These are phyloP conservation scores for Vigna nakashimae DNA, from an alignment of 306 rosid species.

Conservation along the genomic window DNA sequence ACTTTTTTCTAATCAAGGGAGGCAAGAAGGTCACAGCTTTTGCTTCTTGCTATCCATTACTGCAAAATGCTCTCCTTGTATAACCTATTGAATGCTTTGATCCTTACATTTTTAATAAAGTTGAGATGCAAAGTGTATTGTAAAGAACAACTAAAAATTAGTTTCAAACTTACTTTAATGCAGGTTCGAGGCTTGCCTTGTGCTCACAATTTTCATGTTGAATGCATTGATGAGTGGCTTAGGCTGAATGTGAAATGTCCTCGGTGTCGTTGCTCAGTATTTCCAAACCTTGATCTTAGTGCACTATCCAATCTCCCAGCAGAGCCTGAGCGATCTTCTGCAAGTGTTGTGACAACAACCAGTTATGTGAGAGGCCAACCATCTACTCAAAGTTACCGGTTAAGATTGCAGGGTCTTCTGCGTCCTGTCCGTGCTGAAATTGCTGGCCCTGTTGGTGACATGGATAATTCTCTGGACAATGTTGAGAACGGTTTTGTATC, in stretches of 20 bases:
- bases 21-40: slow-evolving; percentile 4
- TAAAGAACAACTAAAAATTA: slow-evolving; percentile 19
- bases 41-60: slow-evolving; percentile 12
- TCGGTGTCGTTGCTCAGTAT: slow-evolving; percentile 97
- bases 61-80: slow-evolving; percentile 25
- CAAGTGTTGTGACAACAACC: slow-evolving; percentile 68
- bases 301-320: slow-evolving; percentile 90
- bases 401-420: slow-evolving; percentile 86
- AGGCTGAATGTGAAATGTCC: slow-evolving; percentile 98
- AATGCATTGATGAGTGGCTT: slow-evolving; percentile 99
- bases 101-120: slow-evolving; percentile 12
- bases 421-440: slow-evolving; percentile 73
- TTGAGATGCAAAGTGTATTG: slow-evolving; percentile 24
- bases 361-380: slow-evolving; percentile 81
- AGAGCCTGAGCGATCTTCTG: slow-evolving; percentile 81
- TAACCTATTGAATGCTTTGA: slow-evolving; percentile 4
- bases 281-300: slow-evolving; percentile 99
- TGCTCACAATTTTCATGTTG: slow-evolving; percentile 97
- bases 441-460: slow-evolving; percentile 54
- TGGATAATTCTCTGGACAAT: slow-evolving; percentile 58
- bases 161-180: slow-evolving; percentile 47
- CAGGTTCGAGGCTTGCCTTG: slow-evolving; percentile 99
- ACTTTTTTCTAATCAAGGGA: slow-evolving; percentile 26
- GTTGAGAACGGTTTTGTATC: slow-evolving; percentile 65
- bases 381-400: slow-evolving; percentile 79